Percentiles rank a stretch among this genome's conserved stretches.
phyloP scores from a whole-genome alignment of 805 yeast genomes.

The Starmerella asiatica region DNA sequence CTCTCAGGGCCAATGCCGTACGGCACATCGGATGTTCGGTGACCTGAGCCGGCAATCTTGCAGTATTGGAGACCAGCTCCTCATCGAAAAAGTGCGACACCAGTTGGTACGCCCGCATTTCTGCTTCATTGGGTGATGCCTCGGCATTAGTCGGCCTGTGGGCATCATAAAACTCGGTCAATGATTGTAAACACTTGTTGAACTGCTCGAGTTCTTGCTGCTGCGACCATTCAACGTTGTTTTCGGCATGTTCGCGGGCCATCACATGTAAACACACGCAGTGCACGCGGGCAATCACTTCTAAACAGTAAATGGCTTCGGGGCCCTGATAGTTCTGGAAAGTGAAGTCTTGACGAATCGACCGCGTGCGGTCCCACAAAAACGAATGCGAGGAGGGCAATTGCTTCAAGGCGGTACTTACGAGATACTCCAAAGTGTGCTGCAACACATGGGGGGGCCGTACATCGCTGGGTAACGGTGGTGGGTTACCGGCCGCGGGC shows the following conservation, averaged over 20 bases:
- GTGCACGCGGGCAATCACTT: slow-evolving; percentile 80
- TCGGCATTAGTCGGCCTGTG: slow-evolving; percentile 59
- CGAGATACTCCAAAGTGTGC: slow-evolving; percentile 55
- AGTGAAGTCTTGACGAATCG: slow-evolving; percentile 92
- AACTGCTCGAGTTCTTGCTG: slow-evolving; percentile 95
- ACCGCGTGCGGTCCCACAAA: slow-evolving; percentile 93
- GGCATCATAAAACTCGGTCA: slow-evolving; percentile 65
- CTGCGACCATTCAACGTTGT: slow-evolving; percentile 54
- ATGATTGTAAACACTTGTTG: slow-evolving; percentile 77
- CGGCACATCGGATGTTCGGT: slow-evolving; percentile 46
- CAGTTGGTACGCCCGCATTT: slow-evolving; percentile 77
- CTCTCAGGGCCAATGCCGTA: slow-evolving; percentile 57
- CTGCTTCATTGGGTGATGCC: slow-evolving; percentile 73
- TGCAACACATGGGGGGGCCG: slow-evolving; percentile 73
- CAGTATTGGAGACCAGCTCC: slow-evolving; percentile 65
- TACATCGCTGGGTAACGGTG: slow-evolving; percentile 94
- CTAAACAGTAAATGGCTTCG: slow-evolving; percentile 88
- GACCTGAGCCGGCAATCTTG: slow-evolving; percentile 47
- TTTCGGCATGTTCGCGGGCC: slow-evolving; percentile 39
- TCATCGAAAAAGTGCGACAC: slow-evolving; percentile 71
- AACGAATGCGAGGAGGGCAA: slow-evolving; percentile 81
- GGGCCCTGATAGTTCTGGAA: slow-evolving; percentile 88
- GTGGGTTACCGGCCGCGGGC: slow-evolving; percentile 98
- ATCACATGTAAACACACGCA: slow-evolving; percentile 67
- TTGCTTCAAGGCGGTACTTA: slow-evolving; percentile 45